Conservation (phyloP, 768 basidiomycete genomes). For the Roridomyces roridus region DNA sequence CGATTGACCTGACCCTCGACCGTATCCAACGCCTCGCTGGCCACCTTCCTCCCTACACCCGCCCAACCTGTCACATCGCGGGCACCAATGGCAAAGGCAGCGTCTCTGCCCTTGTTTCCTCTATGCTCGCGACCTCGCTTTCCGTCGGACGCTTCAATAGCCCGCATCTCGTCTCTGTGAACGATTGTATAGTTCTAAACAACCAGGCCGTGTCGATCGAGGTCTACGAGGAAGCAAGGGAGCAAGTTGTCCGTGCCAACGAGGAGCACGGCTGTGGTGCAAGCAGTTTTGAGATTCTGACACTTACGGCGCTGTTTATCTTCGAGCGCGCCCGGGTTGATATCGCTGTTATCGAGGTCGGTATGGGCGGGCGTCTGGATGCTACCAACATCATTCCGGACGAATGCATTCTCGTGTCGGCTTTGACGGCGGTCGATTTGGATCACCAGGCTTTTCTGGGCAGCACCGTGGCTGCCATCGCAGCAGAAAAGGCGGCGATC, state of each 20-base stretch:
- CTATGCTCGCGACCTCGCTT: slow-evolving; percentile 68
- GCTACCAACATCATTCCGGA: slow-evolving; percentile 92
- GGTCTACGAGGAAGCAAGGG: slow-evolving; percentile 53
- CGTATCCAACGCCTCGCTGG: slow-evolving; percentile 59
- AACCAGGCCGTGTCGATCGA: slow-evolving; percentile 53
- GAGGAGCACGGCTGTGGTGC: slow-evolving; percentile 49
- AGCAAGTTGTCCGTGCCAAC: slow-evolving; percentile 56
- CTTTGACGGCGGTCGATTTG: slow-evolving; percentile 85
- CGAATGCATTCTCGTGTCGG: slow-evolving; percentile 73
- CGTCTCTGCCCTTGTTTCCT: slow-evolving; percentile 82
- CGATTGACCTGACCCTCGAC: slow-evolving; percentile 72
- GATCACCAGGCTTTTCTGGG: slow-evolving; percentile 96
- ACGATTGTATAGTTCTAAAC: slow-evolving; percentile 80
- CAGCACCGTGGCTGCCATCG: slow-evolving; percentile 71
- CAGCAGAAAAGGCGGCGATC: slow-evolving; percentile 85
- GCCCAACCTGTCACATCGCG: slow-evolving; percentile 89
- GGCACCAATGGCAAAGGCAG: slow-evolving; percentile 99
- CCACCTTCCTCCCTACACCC: slow-evolving; percentile 64
- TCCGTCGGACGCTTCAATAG: slow-evolving; percentile 87
- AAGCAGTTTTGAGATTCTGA: slow-evolving; percentile 85
- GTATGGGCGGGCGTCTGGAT: slow-evolving; percentile 92
- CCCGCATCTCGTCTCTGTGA: slow-evolving; percentile 82
- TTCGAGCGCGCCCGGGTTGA: slow-evolving; percentile 80
- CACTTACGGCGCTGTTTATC: slow-evolving; percentile 76
- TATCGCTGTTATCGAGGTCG: slow-evolving; percentile 88